Evolutionary conservation across 2,329 filamentous ascomycete species (phyloP), one percentile per base, ranked within the genome.

Genomic region (Xylaria hypoxylon): DNA sequence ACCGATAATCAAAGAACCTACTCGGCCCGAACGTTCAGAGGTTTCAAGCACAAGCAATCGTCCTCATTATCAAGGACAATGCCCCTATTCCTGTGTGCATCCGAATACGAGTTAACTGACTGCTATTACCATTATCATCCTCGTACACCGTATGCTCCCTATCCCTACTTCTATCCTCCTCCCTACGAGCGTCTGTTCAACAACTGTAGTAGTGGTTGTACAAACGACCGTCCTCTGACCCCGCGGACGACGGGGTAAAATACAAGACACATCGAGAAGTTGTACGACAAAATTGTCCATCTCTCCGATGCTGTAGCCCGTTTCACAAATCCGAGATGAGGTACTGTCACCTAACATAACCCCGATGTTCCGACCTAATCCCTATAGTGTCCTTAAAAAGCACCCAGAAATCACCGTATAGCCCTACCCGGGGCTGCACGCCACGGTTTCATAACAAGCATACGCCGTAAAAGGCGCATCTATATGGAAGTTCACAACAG

Each of bases 311-410:
- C 22, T 50, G 48, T 64, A 22, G 7, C 48, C 22, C 56, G 62
- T 59, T 55, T 45, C 62, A 64, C 62, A 48, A 42, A 59, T 59
- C 31, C 38, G 33, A 11, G 52, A 51, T 35, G 48, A 52, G 19
- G 22, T 35, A 57, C 33, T 17, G 35, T 19, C 50, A 59, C 52
- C 45, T 4, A 52, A 48, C 26, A 52, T 26, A 45, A 33, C 33
- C 28, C 53, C 15, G 19, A 63, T 56, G 19, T 51, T 19, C 47
- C 38, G 13, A 35, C 2, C 44, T 17, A 26, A 24, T 3, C n/a
- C 47, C n/a, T 28, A 31, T 5, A 42, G 33, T 55, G 15, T 26
- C 52, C 52, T 28, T 42, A 13, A 47, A 47, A 48, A 45, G 19
- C 38, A 35, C 15, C 19, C 13, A n/a, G 17, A 31, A 58, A 19